phyloP scores from a whole-genome alignment of 139 green algal species.

The Ettlia oleoabundans region DNA sequence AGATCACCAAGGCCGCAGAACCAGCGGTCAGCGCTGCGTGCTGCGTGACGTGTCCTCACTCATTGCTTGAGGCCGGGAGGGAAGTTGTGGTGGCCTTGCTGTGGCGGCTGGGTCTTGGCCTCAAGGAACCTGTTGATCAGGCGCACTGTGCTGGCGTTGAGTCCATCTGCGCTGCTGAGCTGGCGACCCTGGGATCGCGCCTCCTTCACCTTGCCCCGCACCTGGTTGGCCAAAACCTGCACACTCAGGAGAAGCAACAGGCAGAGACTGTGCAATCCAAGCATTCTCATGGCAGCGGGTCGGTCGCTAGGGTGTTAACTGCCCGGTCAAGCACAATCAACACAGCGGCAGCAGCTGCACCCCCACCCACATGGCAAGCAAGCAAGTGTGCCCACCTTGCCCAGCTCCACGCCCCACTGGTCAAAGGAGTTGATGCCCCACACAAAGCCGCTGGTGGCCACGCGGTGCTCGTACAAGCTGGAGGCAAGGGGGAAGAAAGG shows the following conservation, averaged over 20 bases:
- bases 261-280: not conserved
- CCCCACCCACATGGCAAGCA: not conserved
- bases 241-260: not conserved
- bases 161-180: conserved; percentile 55
- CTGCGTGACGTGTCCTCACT: not conserved
- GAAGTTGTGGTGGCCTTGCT: not conserved
- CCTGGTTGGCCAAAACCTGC: conserved; percentile 57
- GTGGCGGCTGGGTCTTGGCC: not conserved
- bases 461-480: conserved; percentile 99
- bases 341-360: not conserved
- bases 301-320: too few relatives aligned
- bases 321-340: too few relatives aligned
- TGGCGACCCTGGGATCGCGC: not conserved
- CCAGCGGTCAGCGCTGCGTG: not conserved
- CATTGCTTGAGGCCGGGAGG: conserved; percentile 23
- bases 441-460: conserved; percentile 96
- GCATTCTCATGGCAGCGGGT: too few relatives aligned
- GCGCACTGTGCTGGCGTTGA: conserved; percentile 89
- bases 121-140: conserved; percentile 91
- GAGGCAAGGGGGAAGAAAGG: too few relatives aligned
- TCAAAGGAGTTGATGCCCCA: conserved; percentile 99
- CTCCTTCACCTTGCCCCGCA: conserved; percentile 52
- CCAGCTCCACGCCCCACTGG: conserved; percentile 99
- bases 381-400: conserved; percentile 81
- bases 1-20: not conserved